Base-by-base conservation (phyloP, 106 monocot species). In the Dioscorea dumetorum region DNA sequence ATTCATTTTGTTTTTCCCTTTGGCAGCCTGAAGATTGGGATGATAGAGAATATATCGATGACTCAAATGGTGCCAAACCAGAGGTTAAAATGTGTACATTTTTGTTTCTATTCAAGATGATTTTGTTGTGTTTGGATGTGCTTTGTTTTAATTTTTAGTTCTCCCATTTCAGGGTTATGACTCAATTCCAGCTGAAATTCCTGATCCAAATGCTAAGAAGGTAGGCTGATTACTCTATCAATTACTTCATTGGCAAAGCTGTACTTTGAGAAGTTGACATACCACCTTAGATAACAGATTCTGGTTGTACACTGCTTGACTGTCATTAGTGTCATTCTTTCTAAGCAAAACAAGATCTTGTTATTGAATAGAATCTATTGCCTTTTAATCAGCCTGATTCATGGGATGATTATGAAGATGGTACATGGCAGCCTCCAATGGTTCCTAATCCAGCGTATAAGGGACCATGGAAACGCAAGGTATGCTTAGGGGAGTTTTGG, bases 321-420 rank as follows among this genome's bases (percentile, higher is more conserved):
- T 28, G 28, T 28, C 28, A 28, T 28, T 1, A 28, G 2, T 28
- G 2, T 28, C 28, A 28, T 28, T 28, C 28, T 28, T 28, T 28
- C 28, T 28, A 28, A 28, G 28, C 28, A 28, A 28, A 28, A 28
- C 28, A 28, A 28, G 3, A 28, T 28, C 28, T 28, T 28, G 1
- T 28, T 28, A 28, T 28, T 28, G 20, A 16, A 32, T 57, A 13
- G 48, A 58, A 28, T 22, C 58, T 58, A 34, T 34, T 73, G 16
- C 48, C 73, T 51, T 50, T 50, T 23, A 34, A 63, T 64, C 70
- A 92, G 91, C 95, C 95, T 68, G 86, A 77, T 74, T 23, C 81
- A 67, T 97, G 97, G 97, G 97, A 97, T 83, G 97, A 97, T 21
- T 91, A 97, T 70, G 97, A 97, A 66, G 89, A 97, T 79, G 92